Base-by-base conservation (phyloP, 345 rosid genomes). In the Eucalyptus cloeziana region DNA sequence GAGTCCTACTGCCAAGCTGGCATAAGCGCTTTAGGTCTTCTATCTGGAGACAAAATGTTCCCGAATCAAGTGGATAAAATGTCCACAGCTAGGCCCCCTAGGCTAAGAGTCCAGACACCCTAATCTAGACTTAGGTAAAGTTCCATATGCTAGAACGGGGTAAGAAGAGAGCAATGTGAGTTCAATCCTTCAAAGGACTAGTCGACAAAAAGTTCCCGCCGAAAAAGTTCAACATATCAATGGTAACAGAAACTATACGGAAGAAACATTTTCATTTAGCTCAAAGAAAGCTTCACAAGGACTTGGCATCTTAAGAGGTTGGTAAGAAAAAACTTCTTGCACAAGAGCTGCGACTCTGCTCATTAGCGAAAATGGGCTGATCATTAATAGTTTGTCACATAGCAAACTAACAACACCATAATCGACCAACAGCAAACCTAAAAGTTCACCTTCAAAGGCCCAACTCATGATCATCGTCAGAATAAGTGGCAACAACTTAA, bases 1-100 rank as follows among this genome's bases (percentile, higher is more conserved):
- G 93, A 25, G 92, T 91, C 27, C 88, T 54, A 33, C 94, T 92
- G 49, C 93, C 93, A 44, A 89, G 90, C 88, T 93, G 86, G 85
- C 93, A 89, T 49, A 92, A 83, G 25, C 50, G n/a, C 89, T 89
- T 88, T 19, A 92, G 51, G 79, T 92, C 93, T 86, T 88, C 86
- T 52, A 88, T 54, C 87, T 88, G 89, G 45, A 56, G 11, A 83
- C 7, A 13, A 30, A 43, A 49, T 80, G 49, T 86, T 31, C 81
- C 67, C 22, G 0, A 27, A 88, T 52, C 45, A 37, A 76, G 85
- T 4, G 15, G 30, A 21, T 76, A 76, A 76, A 37, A 76, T 76
- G 83, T 76, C 24, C 45, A 47, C 30, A 40, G 1, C 45, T 37
- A 76, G 45, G 47, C 30, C 12, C 27, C 5, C 5, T 7, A 11